These are phyloP conservation scores for Aristolochia contorta DNA, from an alignment of 164 flowering plant genomes.

Conservation along the genomic window DNA sequence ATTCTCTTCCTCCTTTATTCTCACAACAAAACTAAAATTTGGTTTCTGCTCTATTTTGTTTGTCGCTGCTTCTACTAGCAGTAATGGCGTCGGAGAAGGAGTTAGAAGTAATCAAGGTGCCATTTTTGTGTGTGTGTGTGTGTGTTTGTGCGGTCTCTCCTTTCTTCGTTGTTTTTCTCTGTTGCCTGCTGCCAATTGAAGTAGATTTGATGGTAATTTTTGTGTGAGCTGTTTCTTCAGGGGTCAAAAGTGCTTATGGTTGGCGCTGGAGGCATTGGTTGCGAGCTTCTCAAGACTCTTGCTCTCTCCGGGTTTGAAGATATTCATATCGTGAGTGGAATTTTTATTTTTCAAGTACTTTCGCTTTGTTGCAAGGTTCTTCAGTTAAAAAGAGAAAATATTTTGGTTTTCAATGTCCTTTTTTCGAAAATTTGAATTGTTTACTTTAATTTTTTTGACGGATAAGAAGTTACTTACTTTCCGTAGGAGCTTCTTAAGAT, in stretches of 20 bases:
- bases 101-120: conserved; percentile 46
- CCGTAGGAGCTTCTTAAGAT: no score
- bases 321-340: conserved; percentile 72
- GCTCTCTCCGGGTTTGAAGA: conserved; percentile 90
- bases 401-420: background rate
- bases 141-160: background rate
- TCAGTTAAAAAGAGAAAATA: background rate
- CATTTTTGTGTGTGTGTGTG: no score
- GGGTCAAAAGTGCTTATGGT: conserved; percentile 90
- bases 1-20: background rate
- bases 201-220: background rate
- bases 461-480: no score
- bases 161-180: background rate
- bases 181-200: background rate
- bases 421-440: no score
- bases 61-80: background rate
- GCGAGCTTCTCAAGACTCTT: conserved; percentile 93
- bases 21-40: background rate
- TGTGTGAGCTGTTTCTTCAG: conserved; percentile 17
- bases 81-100: conserved; percentile 42
- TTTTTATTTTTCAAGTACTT: background rate
- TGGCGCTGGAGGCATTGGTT: conserved; percentile 98
- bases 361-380: background rate
- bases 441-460: no score
- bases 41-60: background rate